Evolutionary conservation across 1,284 basidiomycete genomes (phyloP).

Genomic region (Pseudozyma thailandica): DNA sequence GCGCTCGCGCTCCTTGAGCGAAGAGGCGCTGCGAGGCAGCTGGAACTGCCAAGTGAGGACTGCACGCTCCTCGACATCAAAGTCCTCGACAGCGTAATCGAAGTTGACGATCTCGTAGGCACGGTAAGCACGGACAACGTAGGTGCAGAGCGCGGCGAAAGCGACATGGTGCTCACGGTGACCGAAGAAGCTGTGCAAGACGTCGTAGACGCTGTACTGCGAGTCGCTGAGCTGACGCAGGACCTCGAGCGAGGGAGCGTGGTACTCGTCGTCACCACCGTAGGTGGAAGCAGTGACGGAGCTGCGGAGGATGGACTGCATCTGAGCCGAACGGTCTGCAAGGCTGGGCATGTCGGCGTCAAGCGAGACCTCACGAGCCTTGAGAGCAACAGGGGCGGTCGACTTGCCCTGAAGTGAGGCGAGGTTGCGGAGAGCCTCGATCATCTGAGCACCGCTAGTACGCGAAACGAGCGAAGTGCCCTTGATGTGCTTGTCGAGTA

Average conservation of each 20-base stretch:
- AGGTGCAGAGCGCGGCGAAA: conserved; percentile 93
- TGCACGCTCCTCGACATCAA: conserved; percentile 73
- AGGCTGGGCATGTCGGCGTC: conserved; percentile 95
- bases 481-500: conserved; percentile 77
- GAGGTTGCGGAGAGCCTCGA: conserved; percentile 69
- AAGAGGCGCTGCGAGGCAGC: conserved; percentile 71
- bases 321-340: conserved; percentile 90
- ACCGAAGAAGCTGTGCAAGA: conserved; percentile 93
- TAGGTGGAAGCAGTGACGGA: conserved; percentile 82
- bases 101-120: conserved; percentile 91
- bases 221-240: conserved; percentile 95
- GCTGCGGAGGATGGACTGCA: conserved; percentile 90
- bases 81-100: conserved; percentile 81
- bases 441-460: conserved; percentile 53
- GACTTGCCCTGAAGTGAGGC: conserved; percentile 77
- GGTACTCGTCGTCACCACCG: conserved; percentile 80
- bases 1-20: conserved; percentile 61
- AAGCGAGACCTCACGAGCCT: conserved; percentile 97
- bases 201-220: conserved; percentile 95
- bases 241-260: conserved; percentile 80
- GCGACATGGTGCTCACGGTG: conserved; percentile 76
- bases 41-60: conserved; percentile 67
- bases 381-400: conserved; percentile 75
- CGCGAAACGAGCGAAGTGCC: conserved; percentile 52
- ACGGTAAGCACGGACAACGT: conserved; percentile 93